A percentile compares a stretch with the other conserved stretches of the same genome.
These are phyloP conservation scores for Mortierella antarctica DNA, from an alignment of 192 early-diverging fungal species.

Conservation along the genomic window DNA sequence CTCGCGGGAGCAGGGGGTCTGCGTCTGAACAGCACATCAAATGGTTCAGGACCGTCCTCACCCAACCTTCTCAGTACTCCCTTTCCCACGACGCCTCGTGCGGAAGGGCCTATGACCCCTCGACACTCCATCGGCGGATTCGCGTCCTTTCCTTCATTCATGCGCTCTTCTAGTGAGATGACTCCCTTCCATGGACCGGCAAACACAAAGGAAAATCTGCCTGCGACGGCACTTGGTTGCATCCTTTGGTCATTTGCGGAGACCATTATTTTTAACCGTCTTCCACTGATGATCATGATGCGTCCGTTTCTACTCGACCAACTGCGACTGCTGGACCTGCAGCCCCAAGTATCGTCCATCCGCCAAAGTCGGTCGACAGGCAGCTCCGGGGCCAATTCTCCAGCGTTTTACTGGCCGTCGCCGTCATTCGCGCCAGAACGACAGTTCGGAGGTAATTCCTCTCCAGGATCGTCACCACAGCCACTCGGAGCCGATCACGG, in stretches of 20 bases:
- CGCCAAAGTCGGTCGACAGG: conserved; percentile 11
- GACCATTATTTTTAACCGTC: conserved; percentile 59
- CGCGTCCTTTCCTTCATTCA: conserved; percentile 9
- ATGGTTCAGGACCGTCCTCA: conserved; percentile 16
- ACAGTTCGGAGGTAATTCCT: conserved; percentile 1
- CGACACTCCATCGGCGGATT: neutral
- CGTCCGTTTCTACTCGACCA: conserved; percentile 57
- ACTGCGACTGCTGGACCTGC: conserved; percentile 29
- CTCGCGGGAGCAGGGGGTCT: conserved; percentile 8
- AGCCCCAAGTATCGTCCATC: conserved; percentile 2
- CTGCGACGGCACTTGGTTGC: conserved; percentile 55
- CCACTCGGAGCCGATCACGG: conserved; percentile 8
- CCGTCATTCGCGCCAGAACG: conserved; percentile 6
- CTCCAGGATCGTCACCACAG: conserved; percentile 17
- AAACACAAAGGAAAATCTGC: neutral
- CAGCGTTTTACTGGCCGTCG: conserved; percentile 29
- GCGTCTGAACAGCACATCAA: conserved; percentile 3
- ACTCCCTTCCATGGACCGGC: conserved; percentile 6
- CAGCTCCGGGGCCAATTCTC: conserved; percentile 28
- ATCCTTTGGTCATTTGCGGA: conserved; percentile 66
- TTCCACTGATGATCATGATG: conserved; percentile 60
- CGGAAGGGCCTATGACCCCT: conserved; percentile 19
- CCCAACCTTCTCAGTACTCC: conserved; percentile 8
- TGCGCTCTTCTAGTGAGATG: conserved; percentile 13
- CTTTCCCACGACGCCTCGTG: conserved; percentile 26